Conservation (phyloP, 768 basidiomycete genomes). For the Hygrocybe punicea region DNA sequence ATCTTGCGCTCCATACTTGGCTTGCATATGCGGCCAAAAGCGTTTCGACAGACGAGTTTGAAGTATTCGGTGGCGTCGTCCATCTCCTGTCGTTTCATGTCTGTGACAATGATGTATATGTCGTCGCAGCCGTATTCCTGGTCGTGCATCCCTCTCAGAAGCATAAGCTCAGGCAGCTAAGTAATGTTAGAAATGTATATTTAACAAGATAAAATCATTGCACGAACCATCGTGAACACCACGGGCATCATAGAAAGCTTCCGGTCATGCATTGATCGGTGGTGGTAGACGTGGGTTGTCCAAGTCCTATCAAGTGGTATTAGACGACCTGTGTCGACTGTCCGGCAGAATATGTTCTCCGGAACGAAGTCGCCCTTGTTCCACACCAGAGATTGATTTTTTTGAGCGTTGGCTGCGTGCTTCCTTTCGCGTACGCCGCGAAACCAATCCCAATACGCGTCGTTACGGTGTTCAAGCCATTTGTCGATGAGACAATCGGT, state of each 20-base stretch:
- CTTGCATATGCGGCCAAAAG: conserved; percentile 61
- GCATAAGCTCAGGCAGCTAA: conserved; percentile 76
- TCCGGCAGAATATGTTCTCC: conserved; percentile 76
- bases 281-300: conserved; percentile 79
- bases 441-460: conserved; percentile 78
- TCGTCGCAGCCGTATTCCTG: conserved; percentile 61
- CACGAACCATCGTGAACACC: conserved; percentile 71
- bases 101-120: conserved; percentile 74
- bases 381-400: conserved; percentile 53
- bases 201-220: not conserved
- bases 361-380: conserved; percentile 74
- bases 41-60: conserved; percentile 64
- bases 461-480: conserved; percentile 73
- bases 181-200: conserved; percentile 11
- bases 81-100: conserved; percentile 76
- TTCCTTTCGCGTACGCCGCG: conserved; percentile 63
- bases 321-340: conserved; percentile 71
- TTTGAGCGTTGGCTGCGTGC: conserved; percentile 47
- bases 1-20: conserved; percentile 65
- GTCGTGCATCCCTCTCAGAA: conserved; percentile 78
- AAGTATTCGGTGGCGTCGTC: conserved; percentile 78
- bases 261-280: conserved; percentile 69
- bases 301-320: conserved; percentile 79
- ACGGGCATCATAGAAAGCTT: conserved; percentile 76
- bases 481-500: conserved; percentile 79